These are phyloP conservation scores for Pezicula carpinea DNA, from an alignment of 2,329 filamentous ascomycete species.

Conservation along the genomic window DNA sequence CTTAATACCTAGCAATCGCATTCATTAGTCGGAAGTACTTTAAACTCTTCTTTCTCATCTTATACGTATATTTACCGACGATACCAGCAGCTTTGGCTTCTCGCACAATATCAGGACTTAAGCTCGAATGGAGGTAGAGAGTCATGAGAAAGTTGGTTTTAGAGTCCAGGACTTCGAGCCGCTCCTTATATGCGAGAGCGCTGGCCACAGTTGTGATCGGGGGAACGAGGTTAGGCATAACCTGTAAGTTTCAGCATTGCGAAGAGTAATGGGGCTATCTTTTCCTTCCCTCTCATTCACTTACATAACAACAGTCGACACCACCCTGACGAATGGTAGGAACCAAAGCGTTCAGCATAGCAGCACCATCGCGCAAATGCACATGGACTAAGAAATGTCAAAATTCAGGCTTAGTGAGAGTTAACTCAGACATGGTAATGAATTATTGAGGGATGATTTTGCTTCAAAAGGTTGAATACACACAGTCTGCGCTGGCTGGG, in stretches of 20 bases:
- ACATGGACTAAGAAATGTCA: too few relatives aligned
- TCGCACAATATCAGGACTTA: slow-evolving; percentile 23
- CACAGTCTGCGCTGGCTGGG: slow-evolving; percentile 60
- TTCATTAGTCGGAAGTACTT: neutral
- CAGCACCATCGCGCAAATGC: slow-evolving; percentile 62
- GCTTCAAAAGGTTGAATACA: too few relatives aligned
- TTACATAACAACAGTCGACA: slow-evolving; percentile 50
- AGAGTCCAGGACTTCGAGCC: slow-evolving; percentile 55
- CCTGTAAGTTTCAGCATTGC: neutral
- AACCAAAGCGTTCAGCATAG: slow-evolving; percentile 53
- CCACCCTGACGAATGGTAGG: slow-evolving; percentile 55
- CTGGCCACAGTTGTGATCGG: slow-evolving; percentile 56
- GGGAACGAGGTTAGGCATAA: slow-evolving; percentile 58
- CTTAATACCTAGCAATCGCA: slow-evolving; percentile 15
- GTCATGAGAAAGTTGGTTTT: slow-evolving; percentile 70
- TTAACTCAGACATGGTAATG: slow-evolving; percentile 31
- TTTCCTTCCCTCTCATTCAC: slow-evolving; percentile 15
- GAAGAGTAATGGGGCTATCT: slow-evolving; percentile 4
- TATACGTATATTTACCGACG: neutral
- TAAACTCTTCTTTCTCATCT: neutral
- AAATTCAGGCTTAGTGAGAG: slow-evolving; percentile 13
- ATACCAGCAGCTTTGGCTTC: slow-evolving; percentile 24
- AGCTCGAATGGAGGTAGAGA: slow-evolving; percentile 39
- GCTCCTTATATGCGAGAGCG: slow-evolving; percentile 62
- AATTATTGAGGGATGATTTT: too few relatives aligned